phyloP scores from a whole-genome alignment of 139 green algal genomes.

The Tetratostichococcus sp. region DNA sequence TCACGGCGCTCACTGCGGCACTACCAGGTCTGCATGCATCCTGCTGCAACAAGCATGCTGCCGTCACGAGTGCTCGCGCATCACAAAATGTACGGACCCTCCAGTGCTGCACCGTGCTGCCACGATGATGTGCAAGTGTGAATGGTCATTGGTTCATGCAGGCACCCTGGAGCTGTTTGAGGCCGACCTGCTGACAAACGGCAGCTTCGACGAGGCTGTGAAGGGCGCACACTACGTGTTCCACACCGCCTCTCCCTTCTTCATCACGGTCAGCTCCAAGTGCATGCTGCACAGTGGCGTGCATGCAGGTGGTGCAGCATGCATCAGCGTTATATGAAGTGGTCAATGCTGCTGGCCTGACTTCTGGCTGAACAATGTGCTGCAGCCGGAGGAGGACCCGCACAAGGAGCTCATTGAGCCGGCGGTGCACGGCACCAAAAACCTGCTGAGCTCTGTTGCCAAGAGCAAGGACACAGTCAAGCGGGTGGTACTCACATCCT shows the following conservation, averaged over 20 bases:
- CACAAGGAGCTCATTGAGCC: slow-evolving; percentile 45
- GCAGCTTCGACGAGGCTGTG: slow-evolving; percentile 47
- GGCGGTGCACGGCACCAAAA: slow-evolving; percentile 56
- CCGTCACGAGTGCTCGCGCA: neutral
- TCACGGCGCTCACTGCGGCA: slow-evolving; percentile 16
- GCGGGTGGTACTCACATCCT: slow-evolving; percentile 66
- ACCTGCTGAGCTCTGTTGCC: slow-evolving; percentile 50
- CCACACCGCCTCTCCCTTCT: slow-evolving; percentile 70
- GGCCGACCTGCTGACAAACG: slow-evolving; percentile 29
- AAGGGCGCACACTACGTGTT: slow-evolving; percentile 57
- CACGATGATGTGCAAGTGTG: neutral
- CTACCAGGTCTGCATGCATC: neutral
- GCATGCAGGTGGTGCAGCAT: slow-evolving; percentile 1
- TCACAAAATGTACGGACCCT: too few relatives aligned
- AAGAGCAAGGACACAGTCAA: slow-evolving; percentile 29
- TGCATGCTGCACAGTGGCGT: neutral
- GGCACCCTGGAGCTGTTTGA: slow-evolving; percentile 18
- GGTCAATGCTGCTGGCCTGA: too few relatives aligned
- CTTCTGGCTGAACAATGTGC: neutral
- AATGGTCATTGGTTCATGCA: neutral
- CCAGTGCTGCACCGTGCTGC: too few relatives aligned
- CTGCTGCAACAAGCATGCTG: neutral
- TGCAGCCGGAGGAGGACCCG: slow-evolving; percentile 6
- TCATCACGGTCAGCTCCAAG: slow-evolving; percentile 31
- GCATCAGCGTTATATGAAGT: too few relatives aligned